These are phyloP conservation scores for Colletotrichum tofieldiae DNA, from an alignment of 2,329 filamentous ascomycete genomes.

Conservation along the genomic window DNA sequence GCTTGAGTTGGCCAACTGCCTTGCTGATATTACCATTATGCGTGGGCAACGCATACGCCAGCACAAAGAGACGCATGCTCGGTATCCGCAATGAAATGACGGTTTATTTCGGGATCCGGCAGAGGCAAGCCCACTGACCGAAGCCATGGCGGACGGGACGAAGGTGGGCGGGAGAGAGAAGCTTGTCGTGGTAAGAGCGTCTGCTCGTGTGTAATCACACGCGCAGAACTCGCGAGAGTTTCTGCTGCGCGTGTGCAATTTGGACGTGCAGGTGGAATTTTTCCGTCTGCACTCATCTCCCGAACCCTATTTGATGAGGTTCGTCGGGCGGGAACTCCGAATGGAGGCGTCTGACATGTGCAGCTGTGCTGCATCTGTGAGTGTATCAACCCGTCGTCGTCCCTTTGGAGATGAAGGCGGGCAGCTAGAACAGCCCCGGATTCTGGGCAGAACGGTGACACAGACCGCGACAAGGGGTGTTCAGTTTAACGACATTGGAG, in stretches of 20 bases:
- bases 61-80: conserved; percentile 3
- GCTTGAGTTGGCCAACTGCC: conserved; percentile 13
- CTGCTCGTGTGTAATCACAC: not conserved
- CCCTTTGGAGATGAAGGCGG: conserved; percentile 21
- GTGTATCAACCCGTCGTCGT: not conserved
- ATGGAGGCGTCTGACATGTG: conserved; percentile 19
- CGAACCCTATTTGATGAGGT: conserved; percentile 36
- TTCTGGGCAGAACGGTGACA: conserved; percentile 12
- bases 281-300: conserved; percentile 3
- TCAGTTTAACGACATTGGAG: conserved; percentile 37
- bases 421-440: conserved; percentile 37
- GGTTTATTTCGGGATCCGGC: conserved; percentile 13
- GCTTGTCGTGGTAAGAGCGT: not conserved
- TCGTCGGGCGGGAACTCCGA: conserved; percentile 21
- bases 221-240: not conserved
- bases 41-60: conserved; percentile 6
- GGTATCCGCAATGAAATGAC: not conserved
- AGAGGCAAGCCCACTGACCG: conserved; percentile 9
- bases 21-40: conserved; percentile 38
- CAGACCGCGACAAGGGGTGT: conserved; percentile 19
- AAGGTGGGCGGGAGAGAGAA: not conserved
- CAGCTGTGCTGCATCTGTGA: not conserved
- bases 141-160: not conserved
- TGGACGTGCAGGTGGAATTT: conserved; percentile 28
- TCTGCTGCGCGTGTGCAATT: conserved; percentile 4